These are phyloP conservation scores for Casuarina equisetifolia DNA, from an alignment of 306 rosid species.

Conservation along the genomic window DNA sequence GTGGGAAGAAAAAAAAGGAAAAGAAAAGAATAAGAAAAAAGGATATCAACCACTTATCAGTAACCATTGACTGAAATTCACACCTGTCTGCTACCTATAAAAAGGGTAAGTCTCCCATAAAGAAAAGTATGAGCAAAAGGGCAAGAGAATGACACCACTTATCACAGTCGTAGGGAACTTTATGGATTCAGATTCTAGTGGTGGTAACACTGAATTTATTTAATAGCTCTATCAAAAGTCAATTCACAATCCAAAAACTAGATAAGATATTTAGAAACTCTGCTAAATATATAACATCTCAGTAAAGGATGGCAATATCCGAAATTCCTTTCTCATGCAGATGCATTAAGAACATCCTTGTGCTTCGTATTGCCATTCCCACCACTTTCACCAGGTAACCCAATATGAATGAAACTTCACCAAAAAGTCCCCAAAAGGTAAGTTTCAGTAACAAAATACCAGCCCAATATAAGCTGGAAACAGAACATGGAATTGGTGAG, in stretches of 20 bases:
- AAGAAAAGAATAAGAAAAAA: constrained; percentile 18
- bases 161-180: background rate
- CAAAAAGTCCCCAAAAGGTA: background rate
- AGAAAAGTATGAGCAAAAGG: background rate
- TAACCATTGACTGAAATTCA: constrained; percentile 7
- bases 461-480: background rate
- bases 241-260: background rate
- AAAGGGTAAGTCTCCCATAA: background rate
- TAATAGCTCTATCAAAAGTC: background rate
- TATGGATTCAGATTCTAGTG: background rate
- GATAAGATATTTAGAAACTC: background rate
- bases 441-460: background rate
- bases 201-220: background rate
- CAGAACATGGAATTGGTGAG: background rate
- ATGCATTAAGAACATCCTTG: constrained; percentile 5
- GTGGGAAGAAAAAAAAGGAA: constrained; percentile 30
- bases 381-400: background rate
- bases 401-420: constrained; percentile 2
- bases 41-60: constrained; percentile 22
- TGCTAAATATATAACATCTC: background rate
- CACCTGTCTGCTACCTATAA: background rate
- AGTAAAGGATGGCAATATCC: constrained; percentile 3
- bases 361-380: constrained; percentile 6
- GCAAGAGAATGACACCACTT: background rate
- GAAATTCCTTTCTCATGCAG: background rate